Conservation (phyloP, 192 early-diverging fungal species). For the Diversispora eburnea region DNA sequence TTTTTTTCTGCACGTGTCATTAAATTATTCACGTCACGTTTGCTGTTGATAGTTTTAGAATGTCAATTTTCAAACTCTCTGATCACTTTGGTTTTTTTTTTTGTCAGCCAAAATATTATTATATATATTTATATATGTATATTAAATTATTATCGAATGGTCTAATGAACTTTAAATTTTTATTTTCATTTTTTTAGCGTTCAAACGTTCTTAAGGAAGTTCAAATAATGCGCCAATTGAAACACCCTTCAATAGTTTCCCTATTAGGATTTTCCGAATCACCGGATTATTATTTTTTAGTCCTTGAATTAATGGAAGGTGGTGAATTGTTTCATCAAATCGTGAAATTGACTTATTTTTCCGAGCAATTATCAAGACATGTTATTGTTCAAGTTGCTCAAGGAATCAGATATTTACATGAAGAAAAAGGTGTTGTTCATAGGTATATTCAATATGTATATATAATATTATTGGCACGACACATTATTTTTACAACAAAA, state of each 20-base stretch:
- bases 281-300: constrained; percentile 68
- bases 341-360: constrained; percentile 76
- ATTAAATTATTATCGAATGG: neutral
- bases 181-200: constrained; percentile 41
- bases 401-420: constrained; percentile 80
- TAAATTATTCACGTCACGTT: neutral
- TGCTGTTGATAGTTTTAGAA: neutral
- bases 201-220: constrained; percentile 87
- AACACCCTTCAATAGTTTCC: constrained; percentile 72
- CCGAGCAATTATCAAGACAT: constrained; percentile 72
- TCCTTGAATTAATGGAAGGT: constrained; percentile 80
- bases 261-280: constrained; percentile 77
- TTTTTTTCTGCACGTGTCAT: neutral
- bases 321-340: constrained; percentile 91
- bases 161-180: neutral
- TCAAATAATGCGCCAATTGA: constrained; percentile 75
- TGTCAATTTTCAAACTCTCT: neutral
- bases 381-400: constrained; percentile 85
- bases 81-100: neutral
- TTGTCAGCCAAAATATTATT: neutral
- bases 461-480: no score
- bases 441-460: constrained; percentile 34
- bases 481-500: no score
- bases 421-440: constrained; percentile 76
- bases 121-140: neutral